These are phyloP conservation scores for Sordariomycetes sp. DNA, from an alignment of 2,329 filamentous ascomycete genomes.

Conservation along the genomic window DNA sequence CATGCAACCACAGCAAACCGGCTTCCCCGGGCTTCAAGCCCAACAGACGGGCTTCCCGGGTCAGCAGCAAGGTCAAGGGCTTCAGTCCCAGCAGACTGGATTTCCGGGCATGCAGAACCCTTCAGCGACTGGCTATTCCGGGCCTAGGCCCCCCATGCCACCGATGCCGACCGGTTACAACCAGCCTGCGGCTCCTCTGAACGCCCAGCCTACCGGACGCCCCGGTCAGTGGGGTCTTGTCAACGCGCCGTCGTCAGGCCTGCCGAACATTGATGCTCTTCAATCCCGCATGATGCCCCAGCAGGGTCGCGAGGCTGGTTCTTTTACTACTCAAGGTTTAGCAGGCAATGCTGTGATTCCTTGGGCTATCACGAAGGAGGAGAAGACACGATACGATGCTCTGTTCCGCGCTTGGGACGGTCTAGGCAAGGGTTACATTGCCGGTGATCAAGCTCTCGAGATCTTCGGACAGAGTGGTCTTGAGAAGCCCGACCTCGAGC, in stretches of 20 bases:
- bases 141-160: conserved; percentile 84
- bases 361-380: conserved; percentile 97
- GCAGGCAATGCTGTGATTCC: conserved; percentile 92
- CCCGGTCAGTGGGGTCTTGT: conserved; percentile 98
- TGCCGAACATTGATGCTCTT: conserved; percentile 89
- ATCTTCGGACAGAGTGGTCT: conserved; percentile 95
- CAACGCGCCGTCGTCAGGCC: conserved; percentile 78
- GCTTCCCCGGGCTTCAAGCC: conserved; percentile 17
- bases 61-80: conserved; percentile 26
- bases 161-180: conserved; percentile 58
- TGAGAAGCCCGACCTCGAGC: conserved; percentile 81
- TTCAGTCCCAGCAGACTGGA: conserved; percentile 63
- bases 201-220: conserved; percentile 86
- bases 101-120: conserved; percentile 58
- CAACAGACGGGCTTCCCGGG: conserved; percentile 21
- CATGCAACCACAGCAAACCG: conserved; percentile 12
- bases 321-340: conserved; percentile 76
- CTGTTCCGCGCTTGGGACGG: conserved; percentile 97
- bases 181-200: conserved; percentile 51
- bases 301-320: conserved; percentile 74
- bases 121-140: conserved; percentile 71
- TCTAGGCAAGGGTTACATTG: conserved; percentile 84
- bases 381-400: conserved; percentile 93
- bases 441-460: conserved; percentile 86
- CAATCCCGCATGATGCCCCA: conserved; percentile 97